Evolutionary conservation across 2,329 filamentous ascomycete genomes (phyloP).

Genomic region (Arthrobotrys musiformis): DNA sequence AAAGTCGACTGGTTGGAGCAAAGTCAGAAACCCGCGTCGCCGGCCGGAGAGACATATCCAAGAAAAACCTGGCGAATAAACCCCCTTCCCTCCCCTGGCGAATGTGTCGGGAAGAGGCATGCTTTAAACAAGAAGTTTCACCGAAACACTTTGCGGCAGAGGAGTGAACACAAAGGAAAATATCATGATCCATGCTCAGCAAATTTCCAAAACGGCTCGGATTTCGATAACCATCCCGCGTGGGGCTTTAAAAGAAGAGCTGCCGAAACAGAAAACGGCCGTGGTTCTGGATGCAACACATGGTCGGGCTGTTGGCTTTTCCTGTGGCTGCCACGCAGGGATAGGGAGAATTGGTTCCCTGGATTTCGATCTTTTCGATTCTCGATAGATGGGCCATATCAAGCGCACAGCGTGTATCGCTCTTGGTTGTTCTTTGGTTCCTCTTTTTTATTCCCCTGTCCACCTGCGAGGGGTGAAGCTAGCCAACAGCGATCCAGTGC

Average conservation of each 20-base stretch:
- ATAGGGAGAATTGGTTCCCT: constrained; percentile 1
- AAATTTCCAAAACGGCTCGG: neutral
- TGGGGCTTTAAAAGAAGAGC: neutral
- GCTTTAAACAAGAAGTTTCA: neutral
- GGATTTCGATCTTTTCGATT: neutral
- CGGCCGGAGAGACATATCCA: neutral
- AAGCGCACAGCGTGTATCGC: neutral
- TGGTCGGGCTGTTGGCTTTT: constrained; percentile 12
- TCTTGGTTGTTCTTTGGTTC: neutral
- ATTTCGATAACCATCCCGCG: constrained; percentile 8
- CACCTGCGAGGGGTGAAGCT: constrained; percentile 42
- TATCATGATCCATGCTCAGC: neutral
- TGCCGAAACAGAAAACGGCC: constrained; percentile 30
- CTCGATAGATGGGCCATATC: neutral
- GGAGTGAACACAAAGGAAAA: constrained; percentile 13
- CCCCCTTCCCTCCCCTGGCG: neutral
- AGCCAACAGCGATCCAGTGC: constrained; percentile 13
- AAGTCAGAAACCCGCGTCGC: neutral
- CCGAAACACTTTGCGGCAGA: constrained; percentile 1
- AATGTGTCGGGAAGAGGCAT: constrained; percentile 17
- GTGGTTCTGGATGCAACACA: constrained; percentile 39
- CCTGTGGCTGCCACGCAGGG: constrained; percentile 11
- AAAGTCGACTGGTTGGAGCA: neutral
- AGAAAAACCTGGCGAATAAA: neutral
- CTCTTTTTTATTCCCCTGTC: constrained; percentile 23